Conservation (phyloP, 129 eudicot species). For the Lactuca sativa region DNA sequence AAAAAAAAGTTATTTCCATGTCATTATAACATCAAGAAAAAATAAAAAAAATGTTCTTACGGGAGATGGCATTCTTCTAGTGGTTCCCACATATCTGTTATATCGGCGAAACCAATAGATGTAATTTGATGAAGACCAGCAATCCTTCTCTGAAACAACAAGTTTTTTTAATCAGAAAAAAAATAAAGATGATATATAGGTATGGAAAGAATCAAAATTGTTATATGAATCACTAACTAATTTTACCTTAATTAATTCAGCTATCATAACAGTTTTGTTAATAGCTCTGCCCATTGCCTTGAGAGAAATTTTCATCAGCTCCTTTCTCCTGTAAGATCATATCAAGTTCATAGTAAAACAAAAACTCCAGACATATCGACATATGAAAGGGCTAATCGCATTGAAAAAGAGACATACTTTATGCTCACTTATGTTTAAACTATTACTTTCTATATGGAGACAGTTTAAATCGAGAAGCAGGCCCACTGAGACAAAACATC, state of each 20-base stretch:
- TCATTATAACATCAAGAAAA: neutral
- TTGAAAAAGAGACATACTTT: neutral
- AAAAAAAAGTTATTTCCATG: neutral
- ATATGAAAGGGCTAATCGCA: neutral
- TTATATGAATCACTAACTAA: neutral
- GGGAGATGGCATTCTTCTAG: slow-evolving; percentile 54
- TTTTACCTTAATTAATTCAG: slow-evolving; percentile 45
- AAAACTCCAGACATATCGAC: neutral
- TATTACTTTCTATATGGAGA: neutral
- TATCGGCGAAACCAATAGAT: slow-evolving; percentile 44
- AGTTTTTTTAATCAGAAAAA: neutral
- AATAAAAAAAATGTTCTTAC: slow-evolving; percentile 26
- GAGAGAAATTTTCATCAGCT: slow-evolving; percentile 42
- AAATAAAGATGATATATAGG: neutral
- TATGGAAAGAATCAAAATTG: neutral
- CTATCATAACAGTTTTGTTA: slow-evolving; percentile 52
- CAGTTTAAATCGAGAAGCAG: neutral
- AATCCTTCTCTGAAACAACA: slow-evolving; percentile 34
- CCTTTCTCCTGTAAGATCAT: slow-evolving; percentile 41
- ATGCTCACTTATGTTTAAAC: neutral
- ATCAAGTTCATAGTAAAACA: neutral
- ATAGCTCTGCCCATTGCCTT: slow-evolving; percentile 58
- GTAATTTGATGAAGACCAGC: slow-evolving; percentile 47
- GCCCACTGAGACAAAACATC: slow-evolving; percentile 6
- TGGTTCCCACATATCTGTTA: slow-evolving; percentile 54